A percentile compares a stretch with the other conserved stretches of the same genome.
Evolutionary conservation across 306 rosid genomes (phyloP).

Genomic region (Pyrus betulifolia): DNA sequence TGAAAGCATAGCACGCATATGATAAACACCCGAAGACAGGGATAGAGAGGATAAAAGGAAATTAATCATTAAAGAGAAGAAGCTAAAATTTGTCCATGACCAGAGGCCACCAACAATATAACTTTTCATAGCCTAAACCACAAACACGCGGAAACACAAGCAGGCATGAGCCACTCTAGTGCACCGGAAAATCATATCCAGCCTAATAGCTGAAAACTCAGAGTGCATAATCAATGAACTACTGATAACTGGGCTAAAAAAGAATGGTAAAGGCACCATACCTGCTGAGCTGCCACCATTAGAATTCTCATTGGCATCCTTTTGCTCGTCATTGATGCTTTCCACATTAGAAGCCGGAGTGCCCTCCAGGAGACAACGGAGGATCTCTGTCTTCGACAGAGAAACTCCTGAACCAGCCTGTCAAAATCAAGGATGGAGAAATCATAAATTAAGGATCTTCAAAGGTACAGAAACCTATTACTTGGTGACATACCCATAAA

Average conservation of each 20-base stretch:
- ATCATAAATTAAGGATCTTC: not conserved
- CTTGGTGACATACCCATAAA: not conserved
- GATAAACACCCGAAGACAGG: not conserved
- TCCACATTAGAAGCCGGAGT: slow-evolving; percentile 52
- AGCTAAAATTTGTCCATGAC: not conserved
- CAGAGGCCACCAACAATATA: not conserved
- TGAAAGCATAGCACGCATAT: too few relatives aligned
- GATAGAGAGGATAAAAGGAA: not conserved
- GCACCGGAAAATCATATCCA: not conserved
- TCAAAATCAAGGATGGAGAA: slow-evolving; percentile 5
- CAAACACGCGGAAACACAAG: not conserved
- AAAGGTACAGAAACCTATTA: not conserved
- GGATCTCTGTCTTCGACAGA: slow-evolving; percentile 53
- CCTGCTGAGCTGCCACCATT: slow-evolving; percentile 24
- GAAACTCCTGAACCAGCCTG: slow-evolving; percentile 58
- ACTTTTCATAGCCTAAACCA: not conserved
- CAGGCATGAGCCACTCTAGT: not conserved
- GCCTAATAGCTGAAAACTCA: not conserved
- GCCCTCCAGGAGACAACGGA: slow-evolving; percentile 58
- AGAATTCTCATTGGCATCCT: slow-evolving; percentile 31
- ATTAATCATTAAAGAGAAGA: not conserved
- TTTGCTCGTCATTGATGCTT: slow-evolving; percentile 39
- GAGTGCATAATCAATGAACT: not conserved
- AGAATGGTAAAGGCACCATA: slow-evolving; percentile 20
- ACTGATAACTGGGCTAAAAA: not conserved